These are phyloP conservation scores for Brettanomyces naardenensis DNA, from an alignment of 805 yeast species.

Conservation along the genomic window DNA sequence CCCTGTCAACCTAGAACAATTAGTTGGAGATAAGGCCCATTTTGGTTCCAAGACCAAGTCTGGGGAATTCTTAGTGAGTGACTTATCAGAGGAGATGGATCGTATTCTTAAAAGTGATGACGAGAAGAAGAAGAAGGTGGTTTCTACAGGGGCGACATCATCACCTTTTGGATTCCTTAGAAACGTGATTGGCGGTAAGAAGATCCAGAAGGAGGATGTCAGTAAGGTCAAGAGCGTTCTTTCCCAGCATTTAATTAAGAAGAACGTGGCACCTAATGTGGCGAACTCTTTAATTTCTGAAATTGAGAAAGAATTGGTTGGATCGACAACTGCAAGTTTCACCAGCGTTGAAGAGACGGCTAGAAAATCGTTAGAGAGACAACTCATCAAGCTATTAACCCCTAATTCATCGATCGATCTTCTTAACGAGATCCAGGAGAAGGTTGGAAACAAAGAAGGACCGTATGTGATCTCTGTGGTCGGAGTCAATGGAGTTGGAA, in stretches of 20 bases:
- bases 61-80: constrained; percentile 62
- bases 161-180: constrained; percentile 53
- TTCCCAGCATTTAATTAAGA: constrained; percentile 69
- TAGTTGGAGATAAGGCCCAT: constrained; percentile 30
- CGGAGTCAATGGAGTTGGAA: constrained; percentile 98
- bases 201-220: constrained; percentile 55
- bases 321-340: constrained; percentile 66
- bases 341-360: constrained; percentile 70
- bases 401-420: constrained; percentile 89
- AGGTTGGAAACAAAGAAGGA: constrained; percentile 28
- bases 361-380: constrained; percentile 51
- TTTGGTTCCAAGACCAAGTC: constrained; percentile 36
- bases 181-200: constrained; percentile 62
- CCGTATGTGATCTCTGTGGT: constrained; percentile 97
- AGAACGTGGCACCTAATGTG: constrained; percentile 88
- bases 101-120: constrained; percentile 25
- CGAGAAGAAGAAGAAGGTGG: constrained; percentile 15
- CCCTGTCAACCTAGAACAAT: constrained; percentile 21
- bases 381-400: constrained; percentile 68
- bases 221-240: constrained; percentile 57
- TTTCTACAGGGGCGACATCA: constrained; percentile 15
- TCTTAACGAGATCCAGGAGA: constrained; percentile 65
- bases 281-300: constrained; percentile 64
- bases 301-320: constrained; percentile 62
- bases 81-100: constrained; percentile 46